Base-by-base conservation (phyloP, 1,284 basidiomycete genomes). In the Taiwanofungus camphoratus region DNA sequence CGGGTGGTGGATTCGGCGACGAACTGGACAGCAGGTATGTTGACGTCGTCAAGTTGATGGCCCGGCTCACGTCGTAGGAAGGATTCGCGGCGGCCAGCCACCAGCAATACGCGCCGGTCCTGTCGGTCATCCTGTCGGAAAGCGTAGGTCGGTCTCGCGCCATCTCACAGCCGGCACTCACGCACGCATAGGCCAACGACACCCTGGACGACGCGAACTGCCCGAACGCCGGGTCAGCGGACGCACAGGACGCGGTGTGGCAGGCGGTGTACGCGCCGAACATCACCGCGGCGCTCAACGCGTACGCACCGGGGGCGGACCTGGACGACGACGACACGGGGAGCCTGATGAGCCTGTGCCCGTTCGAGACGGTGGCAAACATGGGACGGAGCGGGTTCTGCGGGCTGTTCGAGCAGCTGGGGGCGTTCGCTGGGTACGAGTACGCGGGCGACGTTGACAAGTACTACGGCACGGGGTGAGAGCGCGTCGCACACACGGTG, bases 381-480 rank as follows among this genome's bases (percentile, higher is more conserved):
- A 68, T 70, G 51, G 56, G 48, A 1, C 64, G 73, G 38, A 87
- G 84, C 52, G 73, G 72, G 0, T 92, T 87, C 69, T 94, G 92
- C 59, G 58, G 58, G 3, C 49, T 92, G 5, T 91, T 92, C 58
- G 54, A 54, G 12, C 41, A 58, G 7, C 58, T 69, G 0, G 82
- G 86, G 8, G 55, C 52, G 40, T 90, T 82, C 59, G 65, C 66
- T 15, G 68, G 67, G 1, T 83, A 80, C 51, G 82, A 85, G 44
- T 89, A 92, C 61, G 73, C 66, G 31, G 74, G 73, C 3, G 88
- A 92, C 57, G 62, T 92, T 7, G 75, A 79, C 55, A 87, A 91
- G 60, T 92, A 77, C 62, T 91, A 92, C 59, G 70, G 66, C 37
- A 86, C 70, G 41, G 87, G 79, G 79, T 87, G 55, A 44, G 76